Base-by-base conservation (phyloP, 352 stramenopile genomes). In the Blastocystis sp. region DNA sequence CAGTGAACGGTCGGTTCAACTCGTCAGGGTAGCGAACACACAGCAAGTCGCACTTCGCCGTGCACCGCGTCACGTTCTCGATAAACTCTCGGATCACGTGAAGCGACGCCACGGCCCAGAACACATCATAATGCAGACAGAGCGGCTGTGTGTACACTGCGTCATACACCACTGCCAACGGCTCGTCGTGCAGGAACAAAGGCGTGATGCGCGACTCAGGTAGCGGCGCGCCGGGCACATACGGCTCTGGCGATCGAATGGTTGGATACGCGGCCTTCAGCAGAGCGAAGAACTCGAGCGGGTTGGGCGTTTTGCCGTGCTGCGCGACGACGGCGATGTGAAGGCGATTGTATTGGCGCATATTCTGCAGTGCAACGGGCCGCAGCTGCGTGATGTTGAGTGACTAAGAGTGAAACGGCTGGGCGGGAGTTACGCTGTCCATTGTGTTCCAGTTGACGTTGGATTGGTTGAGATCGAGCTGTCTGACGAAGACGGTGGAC, bases 41-140 rank as follows among this genome's bases (percentile, higher is more conserved):
- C 1, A 84, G 21, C 2, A 84, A 62, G 34, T 48, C 28, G 9
- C 52, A 53, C n/a, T 59, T 2, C 14, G 41, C 48, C 4, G 74
- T 56, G 17, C 38, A 21, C 3, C 34, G 48, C 48, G n/a, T 67
- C 11, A 84, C 19, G 17, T 84, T 56, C 21, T 84, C 74, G 23
- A 84, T 62, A 2, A 84, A 14, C 41, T 48, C 53, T 23, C 60
- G 74, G 1, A 84, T 59, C 1, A 53, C 45, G 41, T 19, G 23
- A n/a, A 84, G 53, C 40, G 74, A 84, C 7, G 74, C 74, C 21
- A 84, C 74, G 10, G 74, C 74, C 74, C 74, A 84, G 45, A 69
- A 84, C 9, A 84, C 34, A n/a, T 41, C 60, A 19, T 84, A 84
- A 34, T 69, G 17, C 19, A 84, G 45, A 28, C 23, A 34, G 34